Conservation (phyloP, 352 stramenopile genomes). For the Globisporangium nagaii region DNA sequence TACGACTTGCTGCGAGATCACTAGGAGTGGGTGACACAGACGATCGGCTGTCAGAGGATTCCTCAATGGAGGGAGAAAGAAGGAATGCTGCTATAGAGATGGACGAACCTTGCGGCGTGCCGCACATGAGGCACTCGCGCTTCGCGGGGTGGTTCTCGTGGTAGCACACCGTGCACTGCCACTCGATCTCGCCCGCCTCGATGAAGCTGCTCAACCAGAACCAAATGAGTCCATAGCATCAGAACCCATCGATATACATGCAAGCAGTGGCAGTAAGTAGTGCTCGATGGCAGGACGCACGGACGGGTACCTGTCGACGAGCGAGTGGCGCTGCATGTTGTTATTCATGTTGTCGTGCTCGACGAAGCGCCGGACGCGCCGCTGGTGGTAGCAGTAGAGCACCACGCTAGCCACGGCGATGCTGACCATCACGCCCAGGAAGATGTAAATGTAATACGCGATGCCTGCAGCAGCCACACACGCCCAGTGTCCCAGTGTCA, state of each 20-base stretch:
- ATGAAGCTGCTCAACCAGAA: slow-evolving; percentile 32
- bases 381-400: slow-evolving; percentile 66
- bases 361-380: slow-evolving; percentile 44
- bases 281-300: background rate
- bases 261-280: background rate
- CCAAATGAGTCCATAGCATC: background rate
- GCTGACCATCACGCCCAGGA: slow-evolving; percentile 52
- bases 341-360: slow-evolving; percentile 75
- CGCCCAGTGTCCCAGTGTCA: background rate
- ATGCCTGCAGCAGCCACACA: slow-evolving; percentile 15
- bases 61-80: too few relatives aligned
- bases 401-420: slow-evolving; percentile 35
- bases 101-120: slow-evolving; percentile 74
- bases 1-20: slow-evolving; percentile 60
- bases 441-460: slow-evolving; percentile 71
- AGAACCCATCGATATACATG: too few relatives aligned
- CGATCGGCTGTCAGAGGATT: too few relatives aligned
- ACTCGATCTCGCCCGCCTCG: slow-evolving; percentile 63
- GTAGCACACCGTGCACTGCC: slow-evolving; percentile 82
- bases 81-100: too few relatives aligned
- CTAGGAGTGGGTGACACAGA: too few relatives aligned
- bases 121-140: slow-evolving; percentile 78
- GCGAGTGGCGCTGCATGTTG: slow-evolving; percentile 84
- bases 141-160: slow-evolving; percentile 83
- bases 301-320: slow-evolving; percentile 55